Evolutionary conservation across 208 protist genomes (phyloP).

Genomic region (Strigomonas oncopelti): DNA sequence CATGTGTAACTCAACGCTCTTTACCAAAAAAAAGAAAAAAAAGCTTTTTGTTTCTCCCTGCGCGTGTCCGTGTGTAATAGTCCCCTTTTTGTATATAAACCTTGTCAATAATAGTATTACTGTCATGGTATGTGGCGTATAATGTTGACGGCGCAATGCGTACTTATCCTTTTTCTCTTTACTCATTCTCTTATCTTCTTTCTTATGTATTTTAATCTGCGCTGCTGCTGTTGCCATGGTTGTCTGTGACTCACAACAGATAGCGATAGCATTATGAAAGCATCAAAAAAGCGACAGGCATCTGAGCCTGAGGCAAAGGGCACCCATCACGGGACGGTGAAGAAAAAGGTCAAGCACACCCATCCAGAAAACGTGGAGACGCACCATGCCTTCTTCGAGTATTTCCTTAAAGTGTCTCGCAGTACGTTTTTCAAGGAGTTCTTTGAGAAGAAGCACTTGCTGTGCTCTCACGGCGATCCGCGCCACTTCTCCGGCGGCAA

Average conservation of each 20-base stretch:
- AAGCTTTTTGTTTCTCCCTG: no score
- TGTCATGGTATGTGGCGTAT: no score
- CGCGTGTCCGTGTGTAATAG: no score
- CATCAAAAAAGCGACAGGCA: not conserved
- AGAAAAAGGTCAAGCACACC: not conserved
- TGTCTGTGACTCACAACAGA: no score
- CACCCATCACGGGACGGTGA: no score
- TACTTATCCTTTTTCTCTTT: no score
- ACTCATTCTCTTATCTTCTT: not conserved
- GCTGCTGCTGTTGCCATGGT: no score
- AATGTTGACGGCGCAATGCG: no score
- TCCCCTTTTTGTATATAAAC: no score
- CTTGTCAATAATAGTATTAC: no score
- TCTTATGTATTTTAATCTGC: not conserved
- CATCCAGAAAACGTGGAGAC: not conserved
- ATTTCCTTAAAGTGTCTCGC: conserved; percentile 43
- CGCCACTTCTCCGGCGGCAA: conserved; percentile 26
- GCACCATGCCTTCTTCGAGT: conserved; percentile 37
- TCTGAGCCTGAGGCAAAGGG: conserved; percentile 4
- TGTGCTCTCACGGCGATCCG: conserved; percentile 33
- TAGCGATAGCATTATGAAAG: not conserved
- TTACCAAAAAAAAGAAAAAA: no score
- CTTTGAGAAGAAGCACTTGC: conserved; percentile 74
- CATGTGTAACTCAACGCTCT: no score
- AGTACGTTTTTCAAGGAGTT: conserved; percentile 70